These are phyloP conservation scores for Paramecium bursaria DNA, from an alignment of 73 alveolate genomes.

Conservation along the genomic window DNA sequence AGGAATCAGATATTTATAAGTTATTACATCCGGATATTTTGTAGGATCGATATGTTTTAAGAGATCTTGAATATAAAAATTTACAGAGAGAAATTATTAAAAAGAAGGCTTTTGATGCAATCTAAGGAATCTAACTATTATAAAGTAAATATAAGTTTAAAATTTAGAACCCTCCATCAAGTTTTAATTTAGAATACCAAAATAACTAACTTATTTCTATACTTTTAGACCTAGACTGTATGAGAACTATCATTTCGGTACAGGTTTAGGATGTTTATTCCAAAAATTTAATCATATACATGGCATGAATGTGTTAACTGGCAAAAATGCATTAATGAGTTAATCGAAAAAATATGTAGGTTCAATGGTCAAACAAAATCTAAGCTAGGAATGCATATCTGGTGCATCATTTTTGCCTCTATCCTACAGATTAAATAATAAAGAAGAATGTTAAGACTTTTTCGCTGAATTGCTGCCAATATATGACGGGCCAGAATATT, in stretches of 20 bases:
- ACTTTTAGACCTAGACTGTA: slow-evolving; percentile 15
- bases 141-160: neutral
- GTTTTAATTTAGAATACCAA: slow-evolving; percentile 1
- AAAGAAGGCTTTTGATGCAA: slow-evolving; percentile 17
- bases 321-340: slow-evolving; percentile 14
- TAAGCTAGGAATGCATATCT: neutral
- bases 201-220: slow-evolving; percentile 25
- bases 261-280: slow-evolving; percentile 50
- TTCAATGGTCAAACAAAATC: neutral
- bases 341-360: slow-evolving; percentile 13
- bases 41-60: slow-evolving; percentile 4
- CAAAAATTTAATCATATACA: slow-evolving; percentile 36
- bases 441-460: slow-evolving; percentile 5
- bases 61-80: slow-evolving; percentile 42
- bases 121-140: slow-evolving; percentile 2
- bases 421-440: slow-evolving; percentile 26
- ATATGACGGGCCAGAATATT: slow-evolving; percentile 41
- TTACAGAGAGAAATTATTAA: slow-evolving; percentile 47
- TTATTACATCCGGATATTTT: slow-evolving; percentile 54
- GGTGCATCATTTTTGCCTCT: neutral
- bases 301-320: neutral
- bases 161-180: slow-evolving; percentile 14
- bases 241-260: slow-evolving; percentile 5
- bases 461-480: neutral
- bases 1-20: slow-evolving; percentile 40